Conservation (phyloP, 768 basidiomycete genomes). For the Rhodosporidiobolus sp. region DNA sequence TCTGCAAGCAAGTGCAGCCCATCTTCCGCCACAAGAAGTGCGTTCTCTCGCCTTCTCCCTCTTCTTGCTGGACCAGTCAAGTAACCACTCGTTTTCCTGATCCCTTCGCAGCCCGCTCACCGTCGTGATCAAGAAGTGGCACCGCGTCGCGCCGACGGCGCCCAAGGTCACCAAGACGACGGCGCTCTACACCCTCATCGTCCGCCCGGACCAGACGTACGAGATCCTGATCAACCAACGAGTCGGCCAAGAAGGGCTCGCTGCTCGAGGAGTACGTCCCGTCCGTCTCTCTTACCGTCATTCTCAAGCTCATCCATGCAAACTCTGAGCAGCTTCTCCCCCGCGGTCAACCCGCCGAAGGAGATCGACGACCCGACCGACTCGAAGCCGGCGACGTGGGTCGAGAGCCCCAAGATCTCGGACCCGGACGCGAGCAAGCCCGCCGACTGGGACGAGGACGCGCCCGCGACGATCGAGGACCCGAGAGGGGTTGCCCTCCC, state of each 20-base stretch:
- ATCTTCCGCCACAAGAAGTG: slow-evolving; percentile 99
- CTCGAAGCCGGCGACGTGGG: slow-evolving; percentile 87
- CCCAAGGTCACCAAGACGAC: slow-evolving; percentile 90
- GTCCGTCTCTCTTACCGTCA: slow-evolving; percentile 47
- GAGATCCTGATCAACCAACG: slow-evolving; percentile 86
- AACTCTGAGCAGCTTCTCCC: no score
- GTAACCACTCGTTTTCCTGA: no score
- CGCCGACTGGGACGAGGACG: slow-evolving; percentile 96
- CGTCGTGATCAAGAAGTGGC: slow-evolving; percentile 94
- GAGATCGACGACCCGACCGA: slow-evolving; percentile 94
- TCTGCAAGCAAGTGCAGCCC: no score
- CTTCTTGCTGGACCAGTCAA: no score
- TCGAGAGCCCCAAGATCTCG: slow-evolving; percentile 77
- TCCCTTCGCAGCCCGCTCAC: slow-evolving; percentile 88
- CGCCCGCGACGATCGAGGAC: slow-evolving; percentile 85
- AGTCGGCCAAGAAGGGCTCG: slow-evolving; percentile 70
- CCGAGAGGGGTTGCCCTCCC: slow-evolving; percentile 56
- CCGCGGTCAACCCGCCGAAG: slow-evolving; percentile 73
- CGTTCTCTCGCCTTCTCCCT: no score
- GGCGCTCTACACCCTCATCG: slow-evolving; percentile 88
- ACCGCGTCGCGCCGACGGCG: slow-evolving; percentile 72
- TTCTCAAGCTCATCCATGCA: no score
- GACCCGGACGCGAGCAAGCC: slow-evolving; percentile 56
- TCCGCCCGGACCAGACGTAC: slow-evolving; percentile 92
- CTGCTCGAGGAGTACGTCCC: slow-evolving; percentile 93